These are phyloP conservation scores for Pyrrhoderma noxium DNA, from an alignment of 1,284 basidiomycete species.

Conservation along the genomic window DNA sequence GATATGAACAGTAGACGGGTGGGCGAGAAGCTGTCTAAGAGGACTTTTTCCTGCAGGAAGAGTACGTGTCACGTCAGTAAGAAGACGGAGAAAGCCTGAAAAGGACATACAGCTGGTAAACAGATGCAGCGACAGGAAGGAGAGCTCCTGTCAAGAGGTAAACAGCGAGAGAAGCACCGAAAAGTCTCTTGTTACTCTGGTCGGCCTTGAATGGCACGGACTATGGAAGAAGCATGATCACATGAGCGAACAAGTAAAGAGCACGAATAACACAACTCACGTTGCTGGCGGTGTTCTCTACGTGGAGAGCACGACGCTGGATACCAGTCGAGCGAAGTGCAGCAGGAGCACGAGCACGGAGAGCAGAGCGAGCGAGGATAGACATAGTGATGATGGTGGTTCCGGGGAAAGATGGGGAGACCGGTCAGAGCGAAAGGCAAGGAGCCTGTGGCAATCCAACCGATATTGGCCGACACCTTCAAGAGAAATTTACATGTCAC, in stretches of 20 bases:
- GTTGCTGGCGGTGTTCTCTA: constrained; percentile 46
- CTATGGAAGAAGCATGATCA: constrained; percentile 29
- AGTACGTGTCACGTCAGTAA: neutral
- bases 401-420: constrained; percentile 2
- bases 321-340: constrained; percentile 23
- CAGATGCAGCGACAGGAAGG: constrained; percentile 58
- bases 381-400: constrained; percentile 17
- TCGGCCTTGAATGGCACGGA: constrained; percentile 65
- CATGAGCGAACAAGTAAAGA: neutral
- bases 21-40: constrained; percentile 18
- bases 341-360: constrained; percentile 34
- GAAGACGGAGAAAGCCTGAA: constrained; percentile 1
- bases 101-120: constrained; percentile 56
- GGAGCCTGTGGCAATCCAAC: neutral
- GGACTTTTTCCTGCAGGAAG: constrained; percentile 30
- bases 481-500: no score
- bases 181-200: constrained; percentile 45
- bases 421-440: neutral
- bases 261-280: constrained; percentile 35
- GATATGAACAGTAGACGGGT: neutral
- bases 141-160: constrained; percentile 55
- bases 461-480: no score
- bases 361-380: constrained; percentile 36
- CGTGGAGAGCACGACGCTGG: constrained; percentile 27
- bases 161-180: constrained; percentile 48